These are phyloP conservation scores for Paxillus ammoniavirescens DNA, from an alignment of 768 basidiomycete genomes.

Conservation along the genomic window DNA sequence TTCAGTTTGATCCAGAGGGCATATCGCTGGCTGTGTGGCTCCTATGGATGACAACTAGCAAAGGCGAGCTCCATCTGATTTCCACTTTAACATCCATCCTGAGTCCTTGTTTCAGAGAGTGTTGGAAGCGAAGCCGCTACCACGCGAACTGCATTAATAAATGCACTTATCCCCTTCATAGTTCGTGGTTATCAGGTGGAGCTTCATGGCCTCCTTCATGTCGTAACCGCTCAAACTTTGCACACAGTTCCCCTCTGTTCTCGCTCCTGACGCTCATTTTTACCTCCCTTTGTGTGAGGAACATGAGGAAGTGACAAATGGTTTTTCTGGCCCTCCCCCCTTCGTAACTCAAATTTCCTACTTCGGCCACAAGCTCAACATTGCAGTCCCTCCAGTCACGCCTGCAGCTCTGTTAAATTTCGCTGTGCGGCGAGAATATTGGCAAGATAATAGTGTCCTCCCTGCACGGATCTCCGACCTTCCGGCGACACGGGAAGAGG, in stretches of 20 bases:
- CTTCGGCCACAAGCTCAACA: conserved; percentile 38
- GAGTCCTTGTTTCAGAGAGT: conserved; percentile 28
- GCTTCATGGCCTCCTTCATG: neutral
- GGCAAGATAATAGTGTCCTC: conserved; percentile 29
- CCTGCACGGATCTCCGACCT: conserved; percentile 20
- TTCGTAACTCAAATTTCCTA: conserved; percentile 35
- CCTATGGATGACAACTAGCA: conserved; percentile 44
- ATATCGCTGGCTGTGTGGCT: conserved; percentile 45
- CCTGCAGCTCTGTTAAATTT: conserved; percentile 40
- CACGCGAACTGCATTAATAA: conserved; percentile 27
- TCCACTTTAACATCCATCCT: conserved; percentile 5
- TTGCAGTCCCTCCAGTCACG: conserved; percentile 41
- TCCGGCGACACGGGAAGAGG: conserved; percentile 37
- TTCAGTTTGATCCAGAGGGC: conserved; percentile 31
- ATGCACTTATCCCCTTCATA: conserved; percentile 39
- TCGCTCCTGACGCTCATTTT: conserved; percentile 45
- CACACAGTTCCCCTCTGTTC: conserved; percentile 39
- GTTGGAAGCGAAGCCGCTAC: conserved; percentile 29
- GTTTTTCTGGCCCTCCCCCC: conserved; percentile 34
- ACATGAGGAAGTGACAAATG: conserved; percentile 16
- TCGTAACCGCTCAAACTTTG: conserved; percentile 7
- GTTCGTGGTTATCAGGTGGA: conserved; percentile 42
- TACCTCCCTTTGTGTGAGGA: conserved; percentile 37
- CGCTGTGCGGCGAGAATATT: conserved; percentile 36
- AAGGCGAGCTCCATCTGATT: conserved; percentile 29